A percentile compares a stretch with the other conserved stretches of the same genome.
Evolutionary conservation across 208 protist species (phyloP).

Genomic region (Acanthamoeba healyi): DNA sequence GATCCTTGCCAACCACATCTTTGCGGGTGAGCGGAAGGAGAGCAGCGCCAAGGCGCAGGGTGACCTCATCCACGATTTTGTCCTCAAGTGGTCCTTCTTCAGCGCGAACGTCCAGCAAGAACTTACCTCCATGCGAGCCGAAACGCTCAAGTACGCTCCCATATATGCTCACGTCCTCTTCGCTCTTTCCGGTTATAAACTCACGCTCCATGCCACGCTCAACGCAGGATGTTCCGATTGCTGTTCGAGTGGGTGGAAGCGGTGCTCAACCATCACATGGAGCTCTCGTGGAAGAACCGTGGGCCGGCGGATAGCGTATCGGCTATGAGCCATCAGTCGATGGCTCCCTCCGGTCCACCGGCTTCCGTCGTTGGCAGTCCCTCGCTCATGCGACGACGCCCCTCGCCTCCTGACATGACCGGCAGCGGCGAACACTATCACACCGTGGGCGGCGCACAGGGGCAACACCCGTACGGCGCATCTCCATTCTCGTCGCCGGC

Average conservation of each 20-base stretch:
- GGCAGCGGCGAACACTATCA: background rate
- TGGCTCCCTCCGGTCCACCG: background rate
- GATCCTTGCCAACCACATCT: constrained; percentile 18
- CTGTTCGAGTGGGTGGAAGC: constrained; percentile 53
- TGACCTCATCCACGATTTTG: constrained; percentile 33
- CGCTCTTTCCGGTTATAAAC: background rate
- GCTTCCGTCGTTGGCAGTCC: background rate
- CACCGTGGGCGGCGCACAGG: background rate
- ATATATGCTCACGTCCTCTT: background rate
- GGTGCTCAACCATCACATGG: constrained; percentile 54
- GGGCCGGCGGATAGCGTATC: background rate
- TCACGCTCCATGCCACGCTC: too few relatives aligned
- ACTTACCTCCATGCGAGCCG: constrained; percentile 20
- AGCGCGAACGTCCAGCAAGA: constrained; percentile 23
- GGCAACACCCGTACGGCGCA: background rate
- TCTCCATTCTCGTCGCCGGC: constrained; percentile 18
- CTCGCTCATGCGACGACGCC: background rate
- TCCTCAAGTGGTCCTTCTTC: constrained; percentile 30
- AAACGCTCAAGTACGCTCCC: background rate
- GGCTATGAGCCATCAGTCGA: background rate
- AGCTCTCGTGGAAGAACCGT: constrained; percentile 43
- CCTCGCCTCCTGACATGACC: constrained; percentile 6
- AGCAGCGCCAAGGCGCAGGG: constrained; percentile 35
- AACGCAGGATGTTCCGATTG: constrained; percentile 5
- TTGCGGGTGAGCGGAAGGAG: constrained; percentile 23